A percentile compares a stretch with the other conserved stretches of the same genome.
Evolutionary conservation across 768 basidiomycete genomes (phyloP).

Genomic region (Termitomyces sp.): DNA sequence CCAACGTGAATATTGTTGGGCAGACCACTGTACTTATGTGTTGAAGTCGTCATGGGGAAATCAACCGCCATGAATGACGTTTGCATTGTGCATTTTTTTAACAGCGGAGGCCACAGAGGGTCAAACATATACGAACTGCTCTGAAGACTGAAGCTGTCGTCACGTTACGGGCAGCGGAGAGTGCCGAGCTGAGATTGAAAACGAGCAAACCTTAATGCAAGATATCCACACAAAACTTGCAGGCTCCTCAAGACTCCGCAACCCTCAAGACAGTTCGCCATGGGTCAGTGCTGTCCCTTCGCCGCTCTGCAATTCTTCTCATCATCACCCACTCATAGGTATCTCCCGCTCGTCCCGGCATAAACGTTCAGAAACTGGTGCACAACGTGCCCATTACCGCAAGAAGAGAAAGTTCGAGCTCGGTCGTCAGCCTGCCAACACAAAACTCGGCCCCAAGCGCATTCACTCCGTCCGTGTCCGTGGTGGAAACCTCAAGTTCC

Average conservation of each 20-base stretch:
- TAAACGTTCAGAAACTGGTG: slow-evolving; percentile 93
- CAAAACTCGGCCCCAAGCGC: slow-evolving; percentile 94
- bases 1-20: background rate
- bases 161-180: slow-evolving; percentile 15
- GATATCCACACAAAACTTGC: slow-evolving; percentile 51
- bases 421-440: slow-evolving; percentile 96
- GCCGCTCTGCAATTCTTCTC: slow-evolving; percentile 6
- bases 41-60: too few relatives aligned
- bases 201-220: slow-evolving; percentile 34
- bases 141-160: too few relatives aligned
- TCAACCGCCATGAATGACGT: background rate
- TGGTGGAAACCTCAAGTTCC: slow-evolving; percentile 93
- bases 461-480: slow-evolving; percentile 93
- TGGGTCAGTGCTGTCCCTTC: slow-evolving; percentile 55
- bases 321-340: slow-evolving; percentile 45
- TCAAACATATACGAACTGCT: background rate
- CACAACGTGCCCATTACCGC: slow-evolving; percentile 91
- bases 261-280: slow-evolving; percentile 71
- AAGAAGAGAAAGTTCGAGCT: slow-evolving; percentile 99
- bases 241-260: slow-evolving; percentile 38
- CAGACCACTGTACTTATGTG: too few relatives aligned
- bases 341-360: slow-evolving; percentile 96
- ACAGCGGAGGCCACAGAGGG: background rate
- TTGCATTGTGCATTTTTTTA: background rate
- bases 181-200: slow-evolving; percentile 32